Evolutionary conservation across 108 stramenopile genomes (phyloP).

Genomic region (Cyclotella distinguenda): DNA sequence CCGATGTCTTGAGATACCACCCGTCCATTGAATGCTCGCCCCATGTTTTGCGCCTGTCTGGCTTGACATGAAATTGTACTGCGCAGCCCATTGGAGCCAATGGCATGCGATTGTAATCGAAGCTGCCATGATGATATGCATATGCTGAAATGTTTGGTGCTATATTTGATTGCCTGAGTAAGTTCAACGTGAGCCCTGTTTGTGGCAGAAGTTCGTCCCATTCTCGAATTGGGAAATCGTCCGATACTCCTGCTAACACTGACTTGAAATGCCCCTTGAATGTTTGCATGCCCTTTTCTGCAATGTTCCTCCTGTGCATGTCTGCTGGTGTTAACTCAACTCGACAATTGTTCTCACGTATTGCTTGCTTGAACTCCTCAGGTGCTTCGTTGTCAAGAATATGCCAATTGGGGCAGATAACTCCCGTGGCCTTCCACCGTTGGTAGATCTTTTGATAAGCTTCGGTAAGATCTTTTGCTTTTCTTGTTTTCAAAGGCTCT

Average conservation of each 20-base stretch:
- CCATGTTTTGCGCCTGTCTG: slow-evolving; percentile 18
- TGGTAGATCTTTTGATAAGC: slow-evolving; percentile 4
- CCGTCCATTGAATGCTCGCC: slow-evolving; percentile 11
- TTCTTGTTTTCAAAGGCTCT: slow-evolving; percentile 8
- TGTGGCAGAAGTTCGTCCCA: slow-evolving; percentile 48
- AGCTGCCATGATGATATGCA: slow-evolving; percentile 12
- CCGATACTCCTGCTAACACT: slow-evolving; percentile 16
- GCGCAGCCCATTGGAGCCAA: slow-evolving; percentile 45
- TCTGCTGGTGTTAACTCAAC: slow-evolving; percentile 38
- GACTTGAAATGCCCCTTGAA: slow-evolving; percentile 55
- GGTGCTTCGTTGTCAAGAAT: not conserved
- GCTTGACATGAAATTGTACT: slow-evolving; percentile 25
- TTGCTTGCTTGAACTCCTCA: not conserved
- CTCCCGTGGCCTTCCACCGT: slow-evolving; percentile 13
- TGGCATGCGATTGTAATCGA: slow-evolving; percentile 49
- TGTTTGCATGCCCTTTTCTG: slow-evolving; percentile 55
- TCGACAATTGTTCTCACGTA: not conserved
- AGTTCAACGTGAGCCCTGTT: slow-evolving; percentile 28
- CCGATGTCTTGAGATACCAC: slow-evolving; percentile 15
- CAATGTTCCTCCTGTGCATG: slow-evolving; percentile 37
- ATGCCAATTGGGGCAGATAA: slow-evolving; percentile 3
- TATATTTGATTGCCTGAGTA: slow-evolving; percentile 28
- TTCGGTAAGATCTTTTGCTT: slow-evolving; percentile 11
- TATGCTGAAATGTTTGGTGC: slow-evolving; percentile 31
- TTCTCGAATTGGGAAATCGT: slow-evolving; percentile 28